Evolutionary conservation across 1,284 basidiomycete genomes (phyloP), one percentile per base, ranked within the genome.

Genomic region (Rhodotorula sp.): DNA sequence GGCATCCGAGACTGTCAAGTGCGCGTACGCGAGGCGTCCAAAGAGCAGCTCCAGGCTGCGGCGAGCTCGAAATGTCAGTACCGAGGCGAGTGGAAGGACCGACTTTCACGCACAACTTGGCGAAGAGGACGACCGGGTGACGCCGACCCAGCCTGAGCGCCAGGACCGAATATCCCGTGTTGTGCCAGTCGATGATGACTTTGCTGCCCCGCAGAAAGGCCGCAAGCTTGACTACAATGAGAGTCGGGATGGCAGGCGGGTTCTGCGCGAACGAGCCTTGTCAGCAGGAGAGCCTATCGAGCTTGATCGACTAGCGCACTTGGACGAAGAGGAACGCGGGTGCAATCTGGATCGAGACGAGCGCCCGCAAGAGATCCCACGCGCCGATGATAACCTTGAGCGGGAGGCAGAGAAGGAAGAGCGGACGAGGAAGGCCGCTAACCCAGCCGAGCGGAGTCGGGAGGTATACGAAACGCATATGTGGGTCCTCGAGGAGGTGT

Each of bases 161-260:
- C 46, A 99, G 85, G 61, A 99, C 94, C 67, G 89, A 97, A 79
- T 93, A 95, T 11, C 94, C 94, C 15, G 95, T 86, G 79, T 99
- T 99, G 80, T 99, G 96, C 96, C 96, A 99, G 81, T 99, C 96
- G 71, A 99, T 95, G 66, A 99, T 90, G 69, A 99, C 84, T 76
- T 90, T 91, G 71, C 88, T 89, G 2, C 89, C 87, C 24, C 87
- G 84, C 8, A 92, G 77, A 0, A 60, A 9, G 5, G 52, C 61
- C 0, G 90, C 87, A 51, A 93, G 79, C 82, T 91, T 90, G 2
- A 92, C 91, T 15, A 99, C 82, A 3, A 88, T 86, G 20, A 99
- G 86, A 0, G 95, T 95, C 0, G 96, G 96, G 30, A 99, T 92
- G 64, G 91, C 92, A 4, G 96, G 96, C 20, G 96, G 96, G 77